Base-by-base conservation (phyloP, 2,329 filamentous ascomycete genomes). In the Periconia macrospinosa region DNA sequence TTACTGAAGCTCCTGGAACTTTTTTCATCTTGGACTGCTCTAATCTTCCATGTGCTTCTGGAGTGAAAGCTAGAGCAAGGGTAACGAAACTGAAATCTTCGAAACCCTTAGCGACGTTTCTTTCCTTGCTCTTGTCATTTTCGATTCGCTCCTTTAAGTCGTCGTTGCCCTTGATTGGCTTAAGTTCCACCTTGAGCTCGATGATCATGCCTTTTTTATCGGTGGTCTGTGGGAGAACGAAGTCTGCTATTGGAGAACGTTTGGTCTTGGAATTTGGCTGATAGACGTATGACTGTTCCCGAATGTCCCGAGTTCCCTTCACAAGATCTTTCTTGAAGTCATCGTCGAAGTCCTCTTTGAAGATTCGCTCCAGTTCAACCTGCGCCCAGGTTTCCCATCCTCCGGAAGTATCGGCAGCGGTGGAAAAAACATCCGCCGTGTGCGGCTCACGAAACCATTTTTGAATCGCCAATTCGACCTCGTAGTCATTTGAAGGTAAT, bases 101-200 rank as follows among this genome's bases (percentile, higher is more conserved):
- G 17, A 44, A 53, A 6, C 37, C 44, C 3, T 14, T 11, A 2
- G 9, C 17, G 41, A 42, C 3, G 3, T 18, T 9, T 11, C 9
- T 10, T 18, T 11, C 2, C 17, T 42, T 42, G 20, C 17, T 19
- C 41, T 2, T 42, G 41, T 42, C 41, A 3, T 2, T 9, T 6
- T 42, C n/a, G n/a, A 42, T 15, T 15, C 19, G 1, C 18, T 6
- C 37, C 8, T 30, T 37, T 30, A n/a, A 37, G 15, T 27, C 45
- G 9, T 23, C 33, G 13, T 52, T 43, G 8, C 2, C 23, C 3
- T 3, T n/a, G n/a, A n/a, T n/a, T n/a, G n/a, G n/a, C 11, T 15
- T 17, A 27, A 47, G 47, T 45, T 52, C 50, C 15, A 44, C 47
- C n/a, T 47, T 47, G 44, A 52, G 45, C 45, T 52, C 50, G 42